Percentiles rank a stretch among this genome's conserved stretches.
phyloP scores from a whole-genome alignment of 2,329 filamentous ascomycete genomes.

The Hypoxylon sp. region DNA sequence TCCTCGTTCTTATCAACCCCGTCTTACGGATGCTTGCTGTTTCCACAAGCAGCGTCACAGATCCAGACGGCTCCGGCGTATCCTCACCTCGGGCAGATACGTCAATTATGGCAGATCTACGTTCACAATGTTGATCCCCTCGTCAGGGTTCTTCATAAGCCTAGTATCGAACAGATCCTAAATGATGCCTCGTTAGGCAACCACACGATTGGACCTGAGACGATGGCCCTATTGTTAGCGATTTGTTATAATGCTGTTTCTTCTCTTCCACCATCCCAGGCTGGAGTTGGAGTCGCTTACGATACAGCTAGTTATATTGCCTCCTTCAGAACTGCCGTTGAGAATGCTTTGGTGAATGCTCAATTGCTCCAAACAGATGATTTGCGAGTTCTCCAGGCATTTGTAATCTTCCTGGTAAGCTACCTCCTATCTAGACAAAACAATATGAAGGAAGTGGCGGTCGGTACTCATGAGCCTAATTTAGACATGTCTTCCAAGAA shows the following conservation, averaged over 20 bases:
- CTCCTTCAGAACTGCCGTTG: slow-evolving; percentile 1
- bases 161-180: background rate
- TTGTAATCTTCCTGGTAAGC: slow-evolving; percentile 5
- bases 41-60: background rate
- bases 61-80: background rate
- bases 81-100: background rate
- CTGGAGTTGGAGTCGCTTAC: background rate
- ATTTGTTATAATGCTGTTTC: background rate
- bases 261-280: background rate
- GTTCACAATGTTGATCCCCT: background rate
- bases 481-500: slow-evolving; percentile 11
- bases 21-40: background rate
- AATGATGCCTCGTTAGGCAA: background rate
- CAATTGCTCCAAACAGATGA: slow-evolving; percentile 2
- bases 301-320: background rate
- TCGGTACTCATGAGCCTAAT: background rate
- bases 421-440: background rate
- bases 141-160: background rate
- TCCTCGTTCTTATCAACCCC: background rate
- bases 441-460: background rate
- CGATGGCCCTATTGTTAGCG: background rate
- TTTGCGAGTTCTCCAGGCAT: slow-evolving; percentile 3
- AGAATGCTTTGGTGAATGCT: background rate
- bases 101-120: background rate
- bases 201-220: background rate